phyloP scores from a whole-genome alignment of 1,284 basidiomycete genomes.

The Fomitopsis pinicola region DNA sequence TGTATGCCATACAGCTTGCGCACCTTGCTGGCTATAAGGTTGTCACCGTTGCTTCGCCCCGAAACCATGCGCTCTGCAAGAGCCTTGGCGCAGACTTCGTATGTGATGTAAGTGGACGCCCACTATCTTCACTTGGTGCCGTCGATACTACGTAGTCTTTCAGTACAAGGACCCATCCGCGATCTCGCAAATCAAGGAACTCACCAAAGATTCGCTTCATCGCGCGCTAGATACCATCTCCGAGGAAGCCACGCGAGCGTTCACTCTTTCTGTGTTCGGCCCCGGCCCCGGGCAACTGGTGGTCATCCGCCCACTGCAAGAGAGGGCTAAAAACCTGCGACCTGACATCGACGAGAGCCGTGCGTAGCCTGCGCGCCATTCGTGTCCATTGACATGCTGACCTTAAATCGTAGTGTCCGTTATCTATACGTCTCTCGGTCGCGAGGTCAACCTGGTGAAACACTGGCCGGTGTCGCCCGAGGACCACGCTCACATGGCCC shows the following conservation, averaged over 20 bases:
- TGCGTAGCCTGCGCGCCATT: no score
- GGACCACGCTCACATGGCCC: slow-evolving; percentile 16
- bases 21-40: slow-evolving; percentile 36
- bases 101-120: slow-evolving; percentile 24
- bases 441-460: slow-evolving; percentile 2
- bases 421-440: slow-evolving; percentile 5
- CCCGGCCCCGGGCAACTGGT: slow-evolving; percentile 16
- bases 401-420: no score
- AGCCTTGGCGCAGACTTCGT: slow-evolving; percentile 36
- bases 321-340: slow-evolving; percentile 7
- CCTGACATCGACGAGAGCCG: no score
- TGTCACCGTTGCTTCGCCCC: slow-evolving; percentile 35
- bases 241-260: slow-evolving; percentile 7
- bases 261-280: slow-evolving; percentile 6
- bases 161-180: slow-evolving; percentile 21
- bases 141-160: no score
- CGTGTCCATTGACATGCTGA: no score
- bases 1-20: slow-evolving; percentile 40
- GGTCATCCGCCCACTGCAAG: slow-evolving; percentile 2
- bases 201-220: slow-evolving; percentile 17
- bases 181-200: slow-evolving; percentile 19
- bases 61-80: slow-evolving; percentile 34
- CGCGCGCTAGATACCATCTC: slow-evolving; percentile 21
- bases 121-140: no score
- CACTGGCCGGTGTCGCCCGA: slow-evolving; percentile 11